Percentiles rank a stretch among this genome's conserved stretches.
These are phyloP conservation scores for Saxophila tyrrhenica DNA, from an alignment of 495 filamentous ascomycete genomes.

Conservation along the genomic window DNA sequence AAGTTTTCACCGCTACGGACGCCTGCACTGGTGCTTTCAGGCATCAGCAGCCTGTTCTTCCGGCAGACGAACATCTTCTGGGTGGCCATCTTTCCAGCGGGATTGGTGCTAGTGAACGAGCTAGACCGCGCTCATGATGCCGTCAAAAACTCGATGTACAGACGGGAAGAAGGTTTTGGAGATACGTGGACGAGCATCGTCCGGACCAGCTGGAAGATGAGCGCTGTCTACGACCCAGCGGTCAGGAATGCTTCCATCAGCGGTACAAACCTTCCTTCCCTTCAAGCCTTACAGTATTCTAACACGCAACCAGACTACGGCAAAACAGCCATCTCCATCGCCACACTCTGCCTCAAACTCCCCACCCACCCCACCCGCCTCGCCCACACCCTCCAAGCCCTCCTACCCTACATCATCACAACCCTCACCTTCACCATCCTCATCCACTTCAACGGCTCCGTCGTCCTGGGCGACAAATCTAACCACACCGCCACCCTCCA, in stretches of 20 bases:
- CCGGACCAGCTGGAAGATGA: conserved; percentile 25
- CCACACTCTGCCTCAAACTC: conserved; percentile 4
- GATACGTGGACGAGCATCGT: conserved; percentile 7
- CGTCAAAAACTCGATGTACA: conserved; percentile 4
- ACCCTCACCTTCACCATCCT: conserved; percentile 61
- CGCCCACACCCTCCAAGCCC: conserved; percentile 34
- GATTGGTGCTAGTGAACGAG: conserved; percentile 49
- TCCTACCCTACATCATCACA: conserved; percentile 59
- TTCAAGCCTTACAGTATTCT: neutral
- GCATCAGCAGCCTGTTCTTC: conserved; percentile 56
- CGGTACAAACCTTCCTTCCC: conserved; percentile 30
- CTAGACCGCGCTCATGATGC: conserved; percentile 17
- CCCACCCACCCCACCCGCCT: conserved; percentile 44
- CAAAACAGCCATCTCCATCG: conserved; percentile 48
- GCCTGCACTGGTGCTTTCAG: conserved; percentile 24
- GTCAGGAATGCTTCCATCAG: conserved; percentile 28
- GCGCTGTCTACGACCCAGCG: conserved; percentile 50
- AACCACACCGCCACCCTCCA: conserved; percentile 87
- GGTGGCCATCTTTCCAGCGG: conserved; percentile 78
- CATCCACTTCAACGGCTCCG: conserved; percentile 75
- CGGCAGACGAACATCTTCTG: conserved; percentile 96
- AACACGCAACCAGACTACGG: conserved; percentile 41
- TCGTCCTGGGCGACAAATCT: conserved; percentile 89
- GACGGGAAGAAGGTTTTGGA: conserved; percentile 11
- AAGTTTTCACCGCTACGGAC: neutral